Evolutionary conservation across 768 basidiomycete species (phyloP), one percentile per base, ranked within the genome.

Genomic region (Tylopilus subfusipes): DNA sequence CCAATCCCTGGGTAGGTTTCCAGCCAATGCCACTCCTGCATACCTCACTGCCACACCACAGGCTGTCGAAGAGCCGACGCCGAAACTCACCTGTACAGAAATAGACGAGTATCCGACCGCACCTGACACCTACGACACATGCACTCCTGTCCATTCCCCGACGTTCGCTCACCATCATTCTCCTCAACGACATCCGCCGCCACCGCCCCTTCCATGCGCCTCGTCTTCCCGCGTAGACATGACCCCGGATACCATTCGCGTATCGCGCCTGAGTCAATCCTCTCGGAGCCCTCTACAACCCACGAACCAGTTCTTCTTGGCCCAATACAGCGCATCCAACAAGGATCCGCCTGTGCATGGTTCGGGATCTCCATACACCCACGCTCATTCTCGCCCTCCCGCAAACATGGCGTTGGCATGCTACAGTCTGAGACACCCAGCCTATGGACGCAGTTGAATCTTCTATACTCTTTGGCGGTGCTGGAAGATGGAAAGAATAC

Each of bases 191-290:
- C 55, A 33, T 31, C 34, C 54, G 5, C 44, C 50, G 12, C 18
- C 60, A 27, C 34, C 25, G 33, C 54, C 56, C 0, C 48, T 56
- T 33, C 42, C 62, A 1, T 75, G 73, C 29, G 61, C 67, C 3
- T 63, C 76, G 13, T 72, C 77, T 38, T 72, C 76, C 24, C 71
- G 70, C 42, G 55, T 69, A 11, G 75, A 75, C 53, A 67, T 74
- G 24, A 67, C 67, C 21, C 62, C 67, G 5, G 76, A 77, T 5
- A 78, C 78, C 30, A 70, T 77, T 14, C 74, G 78, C 25, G 68
- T 66, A 18, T 68, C 74, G 1, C 69, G 66, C 24, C 55, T 49
- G 13, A 33, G 42, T 16, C 62, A 48, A 18, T 30, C 58, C 5
- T 50, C 65, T 45, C 57, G 68, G 27, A 52, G 61, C n/a, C 64